Base-by-base conservation (phyloP, 441 rosid species). In the Populus tomentosa region DNA sequence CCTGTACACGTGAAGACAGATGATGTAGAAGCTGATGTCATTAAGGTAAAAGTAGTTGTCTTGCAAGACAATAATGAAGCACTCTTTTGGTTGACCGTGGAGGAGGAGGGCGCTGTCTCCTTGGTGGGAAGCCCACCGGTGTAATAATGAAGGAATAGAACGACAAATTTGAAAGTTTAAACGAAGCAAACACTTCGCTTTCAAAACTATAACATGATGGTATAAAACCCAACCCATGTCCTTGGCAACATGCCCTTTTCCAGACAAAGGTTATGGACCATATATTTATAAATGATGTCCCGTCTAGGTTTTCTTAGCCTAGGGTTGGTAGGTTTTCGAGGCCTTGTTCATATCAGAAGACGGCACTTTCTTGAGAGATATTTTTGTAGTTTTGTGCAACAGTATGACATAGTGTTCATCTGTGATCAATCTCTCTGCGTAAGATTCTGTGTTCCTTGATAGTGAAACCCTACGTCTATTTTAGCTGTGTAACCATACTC, bases 191-290 rank as follows among this genome's bases (percentile, higher is more conserved):
- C 23, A 46, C 62, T 56, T 56, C 62, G 2, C 70, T 23, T 65
- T 42, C n/a, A 65, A 65, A 67, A 77, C 78, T 28, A 32, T 53
- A 0, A 6, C 36, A 33, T 6, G 33, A 32, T 32, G 33, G 33
- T 32, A 32, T 32, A 32, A 30, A 32, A 32, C 33, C 33, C 33
- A 32, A 32, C 33, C 33, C 33, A 5, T 5, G 33, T 32, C 33
- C 33, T 33, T 33, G 2, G 38, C 79, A 82, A 50, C 7, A 5
- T 9, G 67, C 68, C 68, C 20, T 72, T 80, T 82, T 82, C 85
- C 66, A 9, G 33, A 35, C 78, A 85, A 82, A 72, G 84, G 75
- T 18, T 0, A 56, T 23, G 26, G 71, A 76, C 66, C 36, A 1
- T 63, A 5, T 7, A 28, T 28, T 28, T 28, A 53, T 42, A 20